Conservation (phyloP, 345 rosid genomes). For the Pseudoturritis turrita region DNA sequence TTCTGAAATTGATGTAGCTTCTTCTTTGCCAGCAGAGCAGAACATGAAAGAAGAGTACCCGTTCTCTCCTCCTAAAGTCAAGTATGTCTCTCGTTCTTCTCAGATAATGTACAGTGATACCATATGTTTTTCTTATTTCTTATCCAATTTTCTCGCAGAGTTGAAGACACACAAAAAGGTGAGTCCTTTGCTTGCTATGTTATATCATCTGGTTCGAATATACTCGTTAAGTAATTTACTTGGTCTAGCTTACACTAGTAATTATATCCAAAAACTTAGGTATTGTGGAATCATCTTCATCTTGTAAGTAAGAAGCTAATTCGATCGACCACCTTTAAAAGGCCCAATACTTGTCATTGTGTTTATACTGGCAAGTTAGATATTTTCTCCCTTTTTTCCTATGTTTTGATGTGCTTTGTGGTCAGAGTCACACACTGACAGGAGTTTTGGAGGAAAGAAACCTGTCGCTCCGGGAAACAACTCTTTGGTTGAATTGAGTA, state of each 20-base stretch:
- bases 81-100: constrained; percentile 46
- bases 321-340: background rate
- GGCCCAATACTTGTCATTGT: background rate
- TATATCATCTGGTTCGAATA: constrained; percentile 34
- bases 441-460: constrained; percentile 67
- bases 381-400: background rate
- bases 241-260: background rate
- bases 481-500: constrained; percentile 68
- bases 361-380: background rate
- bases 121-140: constrained; percentile 21
- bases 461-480: constrained; percentile 51
- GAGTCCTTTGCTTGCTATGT: constrained; percentile 45
- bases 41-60: constrained; percentile 74
- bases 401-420: constrained; percentile 24
- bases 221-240: constrained; percentile 13
- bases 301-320: background rate
- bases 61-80: constrained; percentile 84
- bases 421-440: constrained; percentile 61
- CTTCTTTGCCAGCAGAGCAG: constrained; percentile 52
- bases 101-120: constrained; percentile 8
- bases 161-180: constrained; percentile 72
- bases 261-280: background rate
- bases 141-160: constrained; percentile 41
- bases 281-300: background rate
- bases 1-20: constrained; percentile 29